Percentiles rank a stretch among this genome's conserved stretches.
Conservation (phyloP, 176 grass and related monocot genomes). For the Oryza glumipatula region DNA sequence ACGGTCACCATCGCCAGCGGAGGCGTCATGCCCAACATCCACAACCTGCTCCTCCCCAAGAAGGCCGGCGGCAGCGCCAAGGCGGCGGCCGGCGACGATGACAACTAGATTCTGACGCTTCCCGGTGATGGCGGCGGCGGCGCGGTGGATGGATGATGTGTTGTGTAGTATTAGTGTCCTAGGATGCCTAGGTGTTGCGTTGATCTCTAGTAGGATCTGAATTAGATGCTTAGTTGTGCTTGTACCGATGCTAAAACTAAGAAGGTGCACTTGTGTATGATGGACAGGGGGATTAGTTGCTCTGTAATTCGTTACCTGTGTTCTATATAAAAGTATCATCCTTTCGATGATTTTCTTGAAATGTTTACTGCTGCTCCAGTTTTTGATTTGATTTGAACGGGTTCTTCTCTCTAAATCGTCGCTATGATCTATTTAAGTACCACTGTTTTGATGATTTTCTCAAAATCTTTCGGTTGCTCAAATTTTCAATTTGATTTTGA, state of each 20-base stretch:
- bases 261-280: neutral
- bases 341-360: neutral
- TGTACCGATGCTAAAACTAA: constrained; percentile 15
- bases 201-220: neutral
- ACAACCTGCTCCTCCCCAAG: constrained; percentile 97
- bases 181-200: constrained; percentile 38
- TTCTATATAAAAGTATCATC: constrained; percentile 35
- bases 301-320: constrained; percentile 38
- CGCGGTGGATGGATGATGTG: neutral
- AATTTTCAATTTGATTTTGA: neutral
- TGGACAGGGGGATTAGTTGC: neutral
- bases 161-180: constrained; percentile 32
- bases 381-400: neutral
- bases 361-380: neutral
- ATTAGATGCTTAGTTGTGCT: neutral
- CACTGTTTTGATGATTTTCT: too few relatives aligned
- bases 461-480: neutral
- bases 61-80: constrained; percentile 68
- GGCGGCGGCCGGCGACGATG: constrained; percentile 71
- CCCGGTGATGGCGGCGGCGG: neutral
- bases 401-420: neutral
- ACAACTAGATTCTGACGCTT: constrained; percentile 38
- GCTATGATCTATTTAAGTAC: too few relatives aligned
- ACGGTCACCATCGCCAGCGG: constrained; percentile 95
- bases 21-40: constrained; percentile 99